These are phyloP conservation scores for Claviceps fusiformis DNA, from an alignment of 2,329 filamentous ascomycete species.

Conservation along the genomic window DNA sequence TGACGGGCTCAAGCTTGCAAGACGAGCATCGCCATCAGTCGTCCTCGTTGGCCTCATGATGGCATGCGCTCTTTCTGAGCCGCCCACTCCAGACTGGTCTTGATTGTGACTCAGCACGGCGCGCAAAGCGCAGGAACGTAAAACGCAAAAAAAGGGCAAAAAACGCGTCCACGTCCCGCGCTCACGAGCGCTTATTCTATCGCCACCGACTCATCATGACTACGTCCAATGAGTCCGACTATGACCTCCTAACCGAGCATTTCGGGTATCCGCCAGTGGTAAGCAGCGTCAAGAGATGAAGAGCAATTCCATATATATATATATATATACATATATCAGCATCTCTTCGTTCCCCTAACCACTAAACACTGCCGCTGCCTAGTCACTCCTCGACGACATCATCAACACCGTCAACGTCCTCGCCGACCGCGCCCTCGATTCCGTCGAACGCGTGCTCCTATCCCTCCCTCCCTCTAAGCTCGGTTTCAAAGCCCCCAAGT, in stretches of 20 bases:
- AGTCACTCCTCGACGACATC: constrained; percentile 94
- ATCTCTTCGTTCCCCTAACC: neutral
- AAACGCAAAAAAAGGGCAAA: no score
- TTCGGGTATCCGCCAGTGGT: constrained; percentile 89
- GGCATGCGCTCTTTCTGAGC: neutral
- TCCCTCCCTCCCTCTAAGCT: constrained; percentile 60
- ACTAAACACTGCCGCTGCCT: neutral
- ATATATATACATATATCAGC: no score
- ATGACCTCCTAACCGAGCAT: constrained; percentile 79
- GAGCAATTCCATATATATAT: no score
- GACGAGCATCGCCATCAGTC: neutral
- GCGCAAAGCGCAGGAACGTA: no score
- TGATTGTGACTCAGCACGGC: neutral
- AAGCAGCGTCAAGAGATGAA: constrained; percentile 23
- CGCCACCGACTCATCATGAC: constrained; percentile 14
- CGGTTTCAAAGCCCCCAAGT: constrained; percentile 51
- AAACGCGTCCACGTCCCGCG: constrained; percentile 9
- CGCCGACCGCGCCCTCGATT: constrained; percentile 77
- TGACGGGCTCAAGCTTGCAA: neutral
- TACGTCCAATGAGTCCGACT: constrained; percentile 31
- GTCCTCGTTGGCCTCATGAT: neutral
- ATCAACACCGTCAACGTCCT: constrained; percentile 94
- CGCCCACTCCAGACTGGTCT: neutral
- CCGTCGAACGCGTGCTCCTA: constrained; percentile 71
- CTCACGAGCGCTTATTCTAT: constrained; percentile 7